phyloP scores from a whole-genome alignment of 257 asterid species.

The Fraxinus excelsior region DNA sequence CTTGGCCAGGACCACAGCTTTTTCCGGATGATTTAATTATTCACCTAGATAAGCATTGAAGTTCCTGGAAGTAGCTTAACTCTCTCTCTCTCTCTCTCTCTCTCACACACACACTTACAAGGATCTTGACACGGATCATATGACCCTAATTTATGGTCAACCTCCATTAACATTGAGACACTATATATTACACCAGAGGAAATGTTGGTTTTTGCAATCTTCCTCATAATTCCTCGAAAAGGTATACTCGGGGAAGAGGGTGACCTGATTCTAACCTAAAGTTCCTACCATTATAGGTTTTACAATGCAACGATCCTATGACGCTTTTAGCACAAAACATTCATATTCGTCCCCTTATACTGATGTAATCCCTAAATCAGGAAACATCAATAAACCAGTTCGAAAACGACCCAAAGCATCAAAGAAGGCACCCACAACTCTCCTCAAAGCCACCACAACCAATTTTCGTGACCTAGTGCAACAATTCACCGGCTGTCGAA shows the following conservation, averaged over 20 bases:
- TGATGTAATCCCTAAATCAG: conserved; percentile 18
- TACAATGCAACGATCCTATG: background rate
- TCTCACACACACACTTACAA: background rate
- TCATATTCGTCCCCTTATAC: background rate
- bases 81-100: background rate
- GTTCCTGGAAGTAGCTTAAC: background rate
- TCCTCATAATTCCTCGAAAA: background rate
- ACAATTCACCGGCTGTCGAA: conserved; percentile 63
- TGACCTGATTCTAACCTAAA: background rate
- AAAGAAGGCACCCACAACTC: conserved; percentile 41
- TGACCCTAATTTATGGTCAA: background rate
- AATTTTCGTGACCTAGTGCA: conserved; percentile 64
- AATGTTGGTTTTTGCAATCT: background rate
- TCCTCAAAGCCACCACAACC: conserved; percentile 40
- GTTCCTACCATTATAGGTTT: background rate
- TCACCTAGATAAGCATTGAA: background rate
- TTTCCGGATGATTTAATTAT: background rate
- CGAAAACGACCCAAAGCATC: conserved; percentile 45
- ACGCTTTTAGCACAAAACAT: background rate
- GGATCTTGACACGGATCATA: too few species aligned
- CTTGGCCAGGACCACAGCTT: too few species aligned
- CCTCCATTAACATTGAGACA: background rate
- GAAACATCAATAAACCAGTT: conserved; percentile 19
- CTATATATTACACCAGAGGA: background rate
- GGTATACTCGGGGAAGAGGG: background rate